Evolutionary conservation across 2,329 filamentous ascomycete genomes (phyloP).

Genomic region (Fusarium sp.): DNA sequence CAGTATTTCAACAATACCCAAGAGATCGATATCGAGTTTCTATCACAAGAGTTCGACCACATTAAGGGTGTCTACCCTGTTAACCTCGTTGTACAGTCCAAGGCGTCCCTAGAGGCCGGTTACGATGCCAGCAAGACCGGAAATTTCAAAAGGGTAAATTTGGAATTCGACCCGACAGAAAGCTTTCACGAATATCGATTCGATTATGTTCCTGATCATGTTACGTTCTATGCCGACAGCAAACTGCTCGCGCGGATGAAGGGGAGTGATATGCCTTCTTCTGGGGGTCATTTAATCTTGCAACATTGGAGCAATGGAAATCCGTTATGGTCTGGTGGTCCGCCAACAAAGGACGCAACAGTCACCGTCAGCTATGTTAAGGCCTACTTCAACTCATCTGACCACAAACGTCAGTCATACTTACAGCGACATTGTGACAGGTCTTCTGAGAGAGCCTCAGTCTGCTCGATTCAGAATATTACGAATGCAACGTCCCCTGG

Average conservation of each 20-base stretch:
- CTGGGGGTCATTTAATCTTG: slow-evolving; percentile 74
- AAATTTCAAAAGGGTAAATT: slow-evolving; percentile 67
- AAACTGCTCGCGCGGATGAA: slow-evolving; percentile 66
- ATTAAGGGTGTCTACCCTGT: slow-evolving; percentile 67
- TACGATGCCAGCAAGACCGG: slow-evolving; percentile 72
- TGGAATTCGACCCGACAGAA: slow-evolving; percentile 74
- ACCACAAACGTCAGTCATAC: slow-evolving; percentile 39
- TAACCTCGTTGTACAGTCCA: slow-evolving; percentile 81
- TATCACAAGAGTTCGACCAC: slow-evolving; percentile 72
- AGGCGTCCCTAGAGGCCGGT: slow-evolving; percentile 66
- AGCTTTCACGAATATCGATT: slow-evolving; percentile 84
- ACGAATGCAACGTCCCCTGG: slow-evolving; percentile 44
- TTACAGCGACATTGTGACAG: slow-evolving; percentile 26
- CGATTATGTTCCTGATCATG: slow-evolving; percentile 73
- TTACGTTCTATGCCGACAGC: slow-evolving; percentile 78
- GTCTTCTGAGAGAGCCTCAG: slow-evolving; percentile 15
- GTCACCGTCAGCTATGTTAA: slow-evolving; percentile 78
- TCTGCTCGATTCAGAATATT: slow-evolving; percentile 45
- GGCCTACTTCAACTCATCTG: slow-evolving; percentile 82
- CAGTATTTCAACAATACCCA: slow-evolving; percentile 83
- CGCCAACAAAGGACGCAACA: slow-evolving; percentile 71
- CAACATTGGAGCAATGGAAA: slow-evolving; percentile 87
- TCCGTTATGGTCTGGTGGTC: slow-evolving; percentile 76
- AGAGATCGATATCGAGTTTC: slow-evolving; percentile 85
- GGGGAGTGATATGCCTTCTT: slow-evolving; percentile 68